Percentiles rank a stretch among this genome's conserved stretches.
These are phyloP conservation scores for Crucibulum laeve DNA, from an alignment of 768 basidiomycete genomes.

Conservation along the genomic window DNA sequence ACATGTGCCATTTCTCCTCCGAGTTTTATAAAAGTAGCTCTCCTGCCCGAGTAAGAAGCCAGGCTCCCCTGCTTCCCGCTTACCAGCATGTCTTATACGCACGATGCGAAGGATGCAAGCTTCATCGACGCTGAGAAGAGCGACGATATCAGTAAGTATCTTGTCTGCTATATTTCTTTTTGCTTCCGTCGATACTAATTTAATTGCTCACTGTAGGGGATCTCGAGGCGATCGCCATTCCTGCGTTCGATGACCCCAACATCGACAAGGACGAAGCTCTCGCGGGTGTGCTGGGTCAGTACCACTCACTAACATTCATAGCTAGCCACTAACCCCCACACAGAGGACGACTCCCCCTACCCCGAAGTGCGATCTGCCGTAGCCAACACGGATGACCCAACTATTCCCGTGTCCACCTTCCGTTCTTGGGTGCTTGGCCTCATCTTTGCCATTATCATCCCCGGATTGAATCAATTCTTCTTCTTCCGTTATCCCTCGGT, in stretches of 20 bases:
- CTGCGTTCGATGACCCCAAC: conserved; percentile 53
- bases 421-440: conserved; percentile 75
- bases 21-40: conserved; percentile 23
- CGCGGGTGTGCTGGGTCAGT: conserved; percentile 36
- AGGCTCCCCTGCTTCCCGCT: conserved; percentile 19
- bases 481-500: conserved; percentile 75
- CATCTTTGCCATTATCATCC: conserved; percentile 59
- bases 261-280: conserved; percentile 43
- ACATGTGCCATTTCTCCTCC: conserved; percentile 16
- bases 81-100: conserved; percentile 24
- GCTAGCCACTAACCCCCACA: conserved; percentile 2
- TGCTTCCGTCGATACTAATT: background rate
- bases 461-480: conserved; percentile 71
- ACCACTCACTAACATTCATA: conserved; percentile 25
- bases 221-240: conserved; percentile 21
- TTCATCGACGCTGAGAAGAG: conserved; percentile 27
- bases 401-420: conserved; percentile 56
- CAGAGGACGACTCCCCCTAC: conserved; percentile 67
- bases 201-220: conserved; percentile 14
- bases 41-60: conserved; percentile 2
- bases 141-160: conserved; percentile 14
- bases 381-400: conserved; percentile 66
- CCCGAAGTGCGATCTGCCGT: conserved; percentile 71
- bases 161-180: background rate
- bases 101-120: conserved; percentile 21